Base-by-base conservation (phyloP, 768 basidiomycete species). In the Boletales sp. region DNA sequence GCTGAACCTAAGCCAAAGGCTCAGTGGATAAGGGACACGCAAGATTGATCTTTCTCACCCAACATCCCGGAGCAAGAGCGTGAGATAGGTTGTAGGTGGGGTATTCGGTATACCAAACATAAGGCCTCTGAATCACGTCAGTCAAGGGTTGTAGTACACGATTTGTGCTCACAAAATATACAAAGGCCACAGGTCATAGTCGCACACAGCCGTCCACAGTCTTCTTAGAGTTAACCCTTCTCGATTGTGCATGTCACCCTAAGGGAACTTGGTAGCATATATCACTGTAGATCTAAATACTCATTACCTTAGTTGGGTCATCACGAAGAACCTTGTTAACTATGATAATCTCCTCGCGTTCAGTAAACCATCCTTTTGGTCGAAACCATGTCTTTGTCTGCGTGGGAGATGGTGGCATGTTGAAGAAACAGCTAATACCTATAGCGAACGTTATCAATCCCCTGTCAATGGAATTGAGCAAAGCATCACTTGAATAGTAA, bases 151-250 rank as follows among this genome's bases (percentile, higher is more conserved):
- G 7, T 19, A n/a, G 37, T 11, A 52, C 14, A 39, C 1, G 5
- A 2, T 1, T 31, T n/a, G 4, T 6, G 34, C 40, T 44, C 32
- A 57, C 77, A 82, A 63, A 24, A 82, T 70, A 59, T 87, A 86
- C 21, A 86, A 40, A 0, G 84, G 84, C 83, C 83, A 86, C 12
- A 85, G 64, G 56, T 84, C 82, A 49, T 78, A 85, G 59, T 86
- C 84, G 31, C 73, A 75, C 7, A 83, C 45, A 0, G 82, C 79
- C 7, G 63, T 66, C 77, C 79, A 84, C 3, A 84, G 60, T 6
- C 76, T 69, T 56, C 69, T 72, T 8, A 73, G 35, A 0, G 76
- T 71, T 14, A 86, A 58, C 0, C 77, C 81, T 64, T 87, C 77
- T 35, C 85, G 79, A 53, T 86, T 86, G 64, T 84, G 83, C 85